Evolutionary conservation across 495 filamentous ascomycete species (phyloP).

Genomic region (Aspergillus conjunctus): DNA sequence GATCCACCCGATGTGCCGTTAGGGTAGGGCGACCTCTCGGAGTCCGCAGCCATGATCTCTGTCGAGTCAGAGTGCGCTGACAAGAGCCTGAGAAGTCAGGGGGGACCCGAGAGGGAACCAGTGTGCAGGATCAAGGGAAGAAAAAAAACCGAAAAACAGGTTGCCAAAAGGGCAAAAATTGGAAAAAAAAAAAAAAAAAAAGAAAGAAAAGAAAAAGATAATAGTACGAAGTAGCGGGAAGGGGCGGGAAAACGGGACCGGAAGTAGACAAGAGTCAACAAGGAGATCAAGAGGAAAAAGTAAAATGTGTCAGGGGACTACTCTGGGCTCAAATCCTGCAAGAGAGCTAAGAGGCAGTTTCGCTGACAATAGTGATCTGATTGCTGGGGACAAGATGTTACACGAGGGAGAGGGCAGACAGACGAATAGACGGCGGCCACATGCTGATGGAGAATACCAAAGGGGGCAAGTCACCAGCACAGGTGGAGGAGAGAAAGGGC

Average conservation of each 20-base stretch:
- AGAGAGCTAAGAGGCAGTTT: slow-evolving; percentile 17
- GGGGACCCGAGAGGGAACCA: slow-evolving; percentile 42
- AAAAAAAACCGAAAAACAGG: slow-evolving; percentile 29
- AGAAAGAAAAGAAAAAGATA: slow-evolving; percentile 10
- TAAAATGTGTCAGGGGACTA: slow-evolving; percentile 19
- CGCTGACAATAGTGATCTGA: slow-evolving; percentile 16
- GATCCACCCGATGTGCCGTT: slow-evolving; percentile 39
- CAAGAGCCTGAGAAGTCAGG: slow-evolving; percentile 44
- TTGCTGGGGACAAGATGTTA: slow-evolving; percentile 44
- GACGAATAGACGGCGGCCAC: slow-evolving; percentile 47
- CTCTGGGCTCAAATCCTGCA: slow-evolving; percentile 16
- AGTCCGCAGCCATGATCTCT: slow-evolving; percentile 47
- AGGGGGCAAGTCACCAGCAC: slow-evolving; percentile 17
- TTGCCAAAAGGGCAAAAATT: slow-evolving; percentile 5
- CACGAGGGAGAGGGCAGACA: slow-evolving; percentile 35
- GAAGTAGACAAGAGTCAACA: slow-evolving; percentile 17
- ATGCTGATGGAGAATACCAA: slow-evolving; percentile 38
- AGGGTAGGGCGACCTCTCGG: slow-evolving; percentile 48
- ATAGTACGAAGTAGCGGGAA: slow-evolving; percentile 14
- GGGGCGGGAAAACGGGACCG: slow-evolving; percentile 32
- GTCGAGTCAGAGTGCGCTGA: slow-evolving; percentile 38
- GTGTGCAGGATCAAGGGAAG: slow-evolving; percentile 30
- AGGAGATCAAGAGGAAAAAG: slow-evolving; percentile 10
- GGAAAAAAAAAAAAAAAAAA: slow-evolving; percentile 15
- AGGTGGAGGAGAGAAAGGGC: slow-evolving; percentile 8